Evolutionary conservation across 768 basidiomycete genomes (phyloP).

Genomic region (Chlorophyllum brunneum): DNA sequence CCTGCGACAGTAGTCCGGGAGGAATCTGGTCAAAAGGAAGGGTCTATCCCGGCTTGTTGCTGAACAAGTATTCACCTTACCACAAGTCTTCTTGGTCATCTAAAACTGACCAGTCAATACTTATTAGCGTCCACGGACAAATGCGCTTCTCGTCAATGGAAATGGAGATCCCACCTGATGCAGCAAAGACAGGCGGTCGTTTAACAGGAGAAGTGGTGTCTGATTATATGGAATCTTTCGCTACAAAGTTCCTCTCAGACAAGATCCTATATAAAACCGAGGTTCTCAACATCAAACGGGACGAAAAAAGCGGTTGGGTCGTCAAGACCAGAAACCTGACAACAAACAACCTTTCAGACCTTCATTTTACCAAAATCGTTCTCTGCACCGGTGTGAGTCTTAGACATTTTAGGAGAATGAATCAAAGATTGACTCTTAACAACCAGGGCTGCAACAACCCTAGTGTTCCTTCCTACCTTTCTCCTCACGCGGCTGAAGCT

Average conservation of each 20-base stretch:
- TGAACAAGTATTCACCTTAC: constrained; percentile 44
- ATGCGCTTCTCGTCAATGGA: constrained; percentile 44
- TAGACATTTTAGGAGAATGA: not conserved
- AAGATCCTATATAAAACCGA: constrained; percentile 31
- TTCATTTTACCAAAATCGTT: constrained; percentile 4
- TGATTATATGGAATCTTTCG: constrained; percentile 44
- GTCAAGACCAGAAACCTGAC: constrained; percentile 34
- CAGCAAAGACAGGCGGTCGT: constrained; percentile 29
- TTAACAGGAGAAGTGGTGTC: constrained; percentile 44
- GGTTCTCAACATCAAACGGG: constrained; percentile 39
- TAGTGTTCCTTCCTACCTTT: constrained; percentile 38
- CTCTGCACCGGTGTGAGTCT: constrained; percentile 20
- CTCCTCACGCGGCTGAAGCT: constrained; percentile 29
- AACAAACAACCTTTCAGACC: constrained; percentile 3
- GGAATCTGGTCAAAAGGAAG: constrained; percentile 48
- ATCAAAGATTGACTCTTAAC: not conserved
- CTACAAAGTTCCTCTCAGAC: constrained; percentile 30
- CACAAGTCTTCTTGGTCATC: not conserved
- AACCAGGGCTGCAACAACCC: constrained; percentile 53
- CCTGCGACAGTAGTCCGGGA: constrained; percentile 42
- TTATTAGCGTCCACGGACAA: constrained; percentile 49
- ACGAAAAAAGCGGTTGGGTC: constrained; percentile 33
- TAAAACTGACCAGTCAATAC: not conserved
- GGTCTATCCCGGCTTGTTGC: constrained; percentile 43
- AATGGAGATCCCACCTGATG: constrained; percentile 35